These are phyloP conservation scores for Bipolaris gigantea DNA, from an alignment of 2,329 filamentous ascomycete species.

Conservation along the genomic window DNA sequence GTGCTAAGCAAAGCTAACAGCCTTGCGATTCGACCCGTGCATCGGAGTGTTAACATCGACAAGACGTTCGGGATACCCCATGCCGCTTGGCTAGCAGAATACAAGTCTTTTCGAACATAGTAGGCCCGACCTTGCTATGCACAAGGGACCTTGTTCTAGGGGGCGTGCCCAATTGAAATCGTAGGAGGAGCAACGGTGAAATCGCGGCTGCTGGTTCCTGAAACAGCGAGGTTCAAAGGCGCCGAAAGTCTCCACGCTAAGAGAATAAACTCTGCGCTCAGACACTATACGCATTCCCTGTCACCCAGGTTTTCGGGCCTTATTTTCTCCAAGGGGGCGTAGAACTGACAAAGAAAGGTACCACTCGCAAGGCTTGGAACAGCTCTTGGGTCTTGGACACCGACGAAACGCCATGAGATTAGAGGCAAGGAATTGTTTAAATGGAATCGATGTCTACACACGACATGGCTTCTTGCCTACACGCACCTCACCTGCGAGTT, in stretches of 20 bases:
- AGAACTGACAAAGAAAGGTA: neutral
- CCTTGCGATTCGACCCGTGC: neutral
- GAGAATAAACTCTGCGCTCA: constrained; percentile 4
- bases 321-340: neutral
- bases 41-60: neutral
- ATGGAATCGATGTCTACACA: neutral
- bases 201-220: constrained; percentile 3
- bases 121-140: neutral
- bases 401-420: constrained; percentile 7
- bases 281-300: neutral
- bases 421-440: neutral
- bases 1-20: neutral
- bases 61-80: neutral
- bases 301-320: constrained; percentile 7
- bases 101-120: neutral
- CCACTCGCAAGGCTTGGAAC: neutral
- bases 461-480: neutral
- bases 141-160: neutral
- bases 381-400: constrained; percentile 2
- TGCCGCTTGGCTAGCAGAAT: neutral
- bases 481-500: neutral
- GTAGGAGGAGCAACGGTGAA: neutral
- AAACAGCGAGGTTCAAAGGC: constrained; percentile 9
- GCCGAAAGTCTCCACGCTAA: constrained; percentile 6
- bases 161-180: constrained; percentile 2